phyloP scores from a whole-genome alignment of 1,284 basidiomycete species.

The Schizophyllum amplum region DNA sequence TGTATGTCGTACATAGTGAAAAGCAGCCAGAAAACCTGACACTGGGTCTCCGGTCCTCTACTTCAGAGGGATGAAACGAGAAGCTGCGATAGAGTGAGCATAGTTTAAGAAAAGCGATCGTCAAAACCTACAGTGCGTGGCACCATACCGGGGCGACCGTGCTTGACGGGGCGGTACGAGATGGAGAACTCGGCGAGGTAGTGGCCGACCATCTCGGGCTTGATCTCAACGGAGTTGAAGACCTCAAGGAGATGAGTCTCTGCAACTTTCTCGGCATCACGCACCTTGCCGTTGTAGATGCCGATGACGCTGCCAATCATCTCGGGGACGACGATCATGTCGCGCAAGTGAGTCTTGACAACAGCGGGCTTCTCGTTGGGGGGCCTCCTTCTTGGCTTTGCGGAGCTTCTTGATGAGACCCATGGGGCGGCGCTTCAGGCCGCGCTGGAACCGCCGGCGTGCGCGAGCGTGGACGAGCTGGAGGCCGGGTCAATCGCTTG shows the following conservation, averaged over 20 bases:
- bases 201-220: constrained; percentile 99
- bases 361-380: constrained; percentile 98
- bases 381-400: constrained; percentile 98
- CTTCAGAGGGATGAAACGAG: constrained; percentile 37
- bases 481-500: constrained; percentile 16
- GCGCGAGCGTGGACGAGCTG: constrained; percentile 98
- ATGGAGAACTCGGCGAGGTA: constrained; percentile 95
- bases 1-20: too few species aligned
- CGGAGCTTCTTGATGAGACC: constrained; percentile 99
- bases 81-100: constrained; percentile 32
- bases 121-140: constrained; percentile 61
- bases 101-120: constrained; percentile 6
- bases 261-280: too few species aligned
- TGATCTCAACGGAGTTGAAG: constrained; percentile 97
- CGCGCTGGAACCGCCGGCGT: constrained; percentile 97
- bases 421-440: constrained; percentile 97
- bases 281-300: constrained; percentile 96
- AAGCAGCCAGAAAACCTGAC: too few species aligned
- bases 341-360: constrained; percentile 98
- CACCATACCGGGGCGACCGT: constrained; percentile 99
- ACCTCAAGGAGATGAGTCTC: constrained; percentile 38
- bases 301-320: constrained; percentile 98
- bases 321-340: constrained; percentile 99
- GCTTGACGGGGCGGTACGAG: constrained; percentile 98
- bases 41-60: too few species aligned